A percentile compares a stretch with the other conserved stretches of the same genome.
Evolutionary conservation across 2,329 filamentous ascomycete species (phyloP).

Genomic region (Pseudocercospora macadamiae): DNA sequence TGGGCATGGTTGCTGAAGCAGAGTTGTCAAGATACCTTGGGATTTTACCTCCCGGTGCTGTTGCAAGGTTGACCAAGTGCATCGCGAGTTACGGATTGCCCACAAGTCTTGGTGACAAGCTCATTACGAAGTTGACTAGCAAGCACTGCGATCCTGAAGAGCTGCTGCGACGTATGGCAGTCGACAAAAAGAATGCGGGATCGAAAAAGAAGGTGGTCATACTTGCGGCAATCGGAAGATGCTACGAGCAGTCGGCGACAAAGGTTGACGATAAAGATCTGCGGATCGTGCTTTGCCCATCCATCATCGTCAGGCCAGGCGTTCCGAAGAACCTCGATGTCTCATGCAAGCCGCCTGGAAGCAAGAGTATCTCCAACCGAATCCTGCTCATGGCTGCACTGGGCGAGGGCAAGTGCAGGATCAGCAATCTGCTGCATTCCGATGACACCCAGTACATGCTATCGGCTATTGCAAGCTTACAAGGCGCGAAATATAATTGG

Average conservation of each 20-base stretch:
- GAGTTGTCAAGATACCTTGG: slow-evolving; percentile 90
- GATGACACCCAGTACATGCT: slow-evolving; percentile 98
- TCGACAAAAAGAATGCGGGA: slow-evolving; percentile 98
- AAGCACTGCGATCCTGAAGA: slow-evolving; percentile 87
- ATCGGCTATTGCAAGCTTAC: slow-evolving; percentile 80
- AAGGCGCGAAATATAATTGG: slow-evolving; percentile 88
- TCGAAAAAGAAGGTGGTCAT: slow-evolving; percentile 95
- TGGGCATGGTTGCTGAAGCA: slow-evolving; percentile 98
- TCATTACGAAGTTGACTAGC: slow-evolving; percentile 79
- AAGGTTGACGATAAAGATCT: slow-evolving; percentile 87
- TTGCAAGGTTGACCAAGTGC: slow-evolving; percentile 88
- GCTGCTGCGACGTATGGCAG: slow-evolving; percentile 88
- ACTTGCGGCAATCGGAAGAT: slow-evolving; percentile 84
- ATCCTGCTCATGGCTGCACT: slow-evolving; percentile 92
- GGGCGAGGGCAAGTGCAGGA: slow-evolving; percentile 79
- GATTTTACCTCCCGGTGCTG: slow-evolving; percentile 79
- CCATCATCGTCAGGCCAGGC: slow-evolving; percentile 72
- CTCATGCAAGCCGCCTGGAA: slow-evolving; percentile 85
- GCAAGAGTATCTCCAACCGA: slow-evolving; percentile 96
- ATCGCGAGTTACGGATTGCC: slow-evolving; percentile 92
- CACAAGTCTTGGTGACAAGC: slow-evolving; percentile 80
- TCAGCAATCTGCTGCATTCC: slow-evolving; percentile 91
- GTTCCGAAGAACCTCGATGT: slow-evolving; percentile 68
- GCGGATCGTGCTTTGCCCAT: slow-evolving; percentile 77
- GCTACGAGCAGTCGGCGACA: slow-evolving; percentile 79